These are phyloP conservation scores for Pichia rugopelliculosa DNA, from an alignment of 805 yeast species.

Conservation along the genomic window DNA sequence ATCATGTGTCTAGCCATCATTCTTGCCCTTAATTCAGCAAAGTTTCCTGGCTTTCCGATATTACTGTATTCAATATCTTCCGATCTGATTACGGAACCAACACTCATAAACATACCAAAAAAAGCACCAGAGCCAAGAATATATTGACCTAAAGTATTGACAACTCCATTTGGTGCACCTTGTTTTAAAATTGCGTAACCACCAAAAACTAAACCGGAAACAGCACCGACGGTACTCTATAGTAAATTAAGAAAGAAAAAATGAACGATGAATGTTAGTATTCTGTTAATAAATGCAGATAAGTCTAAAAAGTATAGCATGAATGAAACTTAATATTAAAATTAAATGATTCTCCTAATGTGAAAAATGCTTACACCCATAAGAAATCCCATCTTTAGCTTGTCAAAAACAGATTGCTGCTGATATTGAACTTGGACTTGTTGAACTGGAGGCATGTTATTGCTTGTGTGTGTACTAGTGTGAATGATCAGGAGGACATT, in stretches of 20 bases:
- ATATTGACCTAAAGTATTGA: slow-evolving; percentile 94
- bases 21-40: slow-evolving; percentile 34
- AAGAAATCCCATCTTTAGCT: slow-evolving; percentile 96
- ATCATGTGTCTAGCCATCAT: slow-evolving; percentile 36
- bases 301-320: too few relatives aligned
- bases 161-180: slow-evolving; percentile 97
- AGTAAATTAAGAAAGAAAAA: neutral
- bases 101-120: slow-evolving; percentile 92
- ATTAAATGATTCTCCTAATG: neutral
- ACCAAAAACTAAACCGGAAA: slow-evolving; percentile 91
- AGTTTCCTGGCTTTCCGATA: slow-evolving; percentile 21
- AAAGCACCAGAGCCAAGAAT: slow-evolving; percentile 96
- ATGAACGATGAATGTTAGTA: slow-evolving; percentile 13
- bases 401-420: slow-evolving; percentile 84
- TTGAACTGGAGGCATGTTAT: slow-evolving; percentile 56
- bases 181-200: slow-evolving; percentile 83
- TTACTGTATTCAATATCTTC: slow-evolving; percentile 36
- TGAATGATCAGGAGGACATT: too few relatives aligned
- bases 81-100: slow-evolving; percentile 86
- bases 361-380: slow-evolving; percentile 62
- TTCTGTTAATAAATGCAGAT: neutral
- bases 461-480: neutral
- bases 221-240: slow-evolving; percentile 75
- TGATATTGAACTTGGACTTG: slow-evolving; percentile 55
- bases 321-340: too few relatives aligned